These are phyloP conservation scores for Ophiosphaerella herpotricha DNA, from an alignment of 2,329 filamentous ascomycete genomes.

Conservation along the genomic window DNA sequence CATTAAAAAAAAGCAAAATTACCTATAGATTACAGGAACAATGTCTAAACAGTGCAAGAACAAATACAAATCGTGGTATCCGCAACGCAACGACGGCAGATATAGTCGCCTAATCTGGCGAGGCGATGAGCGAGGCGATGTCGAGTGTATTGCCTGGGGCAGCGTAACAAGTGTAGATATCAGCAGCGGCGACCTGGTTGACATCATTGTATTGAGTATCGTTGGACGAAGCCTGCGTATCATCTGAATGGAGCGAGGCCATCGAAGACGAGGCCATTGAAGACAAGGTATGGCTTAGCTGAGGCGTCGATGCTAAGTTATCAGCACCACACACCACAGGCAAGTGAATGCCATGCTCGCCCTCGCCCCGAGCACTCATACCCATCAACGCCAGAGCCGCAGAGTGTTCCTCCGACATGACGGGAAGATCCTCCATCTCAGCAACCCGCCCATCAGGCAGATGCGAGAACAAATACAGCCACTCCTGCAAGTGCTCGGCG, in stretches of 20 bases:
- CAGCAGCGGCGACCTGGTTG: background rate
- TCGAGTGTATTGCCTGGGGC: background rate
- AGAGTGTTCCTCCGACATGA: background rate
- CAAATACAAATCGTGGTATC: too few relatives aligned
- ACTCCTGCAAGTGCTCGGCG: slow-evolving; percentile 7
- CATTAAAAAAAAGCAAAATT: too few relatives aligned
- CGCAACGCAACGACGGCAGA: background rate
- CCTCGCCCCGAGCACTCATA: too few relatives aligned
- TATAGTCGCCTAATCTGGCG: background rate
- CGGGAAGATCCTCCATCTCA: background rate
- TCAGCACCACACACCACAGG: too few relatives aligned
- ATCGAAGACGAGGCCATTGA: too few relatives aligned
- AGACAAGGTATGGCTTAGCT: too few relatives aligned
- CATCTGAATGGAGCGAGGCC: too few relatives aligned
- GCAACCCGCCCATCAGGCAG: background rate
- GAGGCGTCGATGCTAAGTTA: too few relatives aligned
- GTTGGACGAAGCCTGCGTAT: background rate
- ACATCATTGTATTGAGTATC: background rate
- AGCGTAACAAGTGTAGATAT: background rate
- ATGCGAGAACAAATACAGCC: slow-evolving; percentile 6
- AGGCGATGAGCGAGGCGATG: background rate
- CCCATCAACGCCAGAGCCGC: background rate
- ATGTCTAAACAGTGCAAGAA: too few relatives aligned
- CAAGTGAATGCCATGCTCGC: too few relatives aligned
- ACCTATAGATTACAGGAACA: background rate